Base-by-base conservation (phyloP, 148 eudicot species). In the Camellia sinensis region DNA sequence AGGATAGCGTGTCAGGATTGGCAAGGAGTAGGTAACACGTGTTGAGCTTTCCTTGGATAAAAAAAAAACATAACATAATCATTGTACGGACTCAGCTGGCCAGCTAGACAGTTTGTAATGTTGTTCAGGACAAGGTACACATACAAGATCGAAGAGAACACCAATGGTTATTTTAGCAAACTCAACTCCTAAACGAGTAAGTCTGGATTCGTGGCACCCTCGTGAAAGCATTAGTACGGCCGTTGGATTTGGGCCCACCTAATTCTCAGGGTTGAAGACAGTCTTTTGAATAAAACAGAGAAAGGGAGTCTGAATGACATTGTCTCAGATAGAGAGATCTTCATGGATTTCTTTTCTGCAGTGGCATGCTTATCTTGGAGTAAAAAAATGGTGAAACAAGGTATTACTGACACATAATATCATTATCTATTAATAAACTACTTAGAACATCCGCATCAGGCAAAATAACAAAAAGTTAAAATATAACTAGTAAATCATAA, bases 71-170 rank as follows among this genome's bases (percentile, higher is more conserved):
- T 75, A 81, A 62, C 21, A 57, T 48, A 77, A 86, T 90, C 83
- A 88, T 85, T 85, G 88, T 87, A 87, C 87, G 84, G 85, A 82
- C 80, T 66, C 79, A 73, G 75, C 74, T 83, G 68, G 83, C 84
- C 90, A 89, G 89, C 89, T 83, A 82, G 76, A 74, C 69, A 77
- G 62, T 57, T 84, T 85, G 86, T 84, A 84, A 83, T 72, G 78
- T 89, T 81, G 90, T 82, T 87, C 59, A 86, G 88, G 85, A 87
- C 85, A 65, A 79, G 67, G 85, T 86, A 82, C 88, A 52, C 41
- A 72, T 22, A 79, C 63, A 80, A 81, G 81, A 82, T 78, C 85
- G 73, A 74, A 78, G 78, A 74, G 81, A 83, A 19, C 5, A 54
- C 70, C 60, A 73, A 84, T 71, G 54, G 77, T 79, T 74, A 81